A percentile compares a stretch with the other conserved stretches of the same genome.
Evolutionary conservation across 306 rosid species (phyloP).

Genomic region (Morella rubra): DNA sequence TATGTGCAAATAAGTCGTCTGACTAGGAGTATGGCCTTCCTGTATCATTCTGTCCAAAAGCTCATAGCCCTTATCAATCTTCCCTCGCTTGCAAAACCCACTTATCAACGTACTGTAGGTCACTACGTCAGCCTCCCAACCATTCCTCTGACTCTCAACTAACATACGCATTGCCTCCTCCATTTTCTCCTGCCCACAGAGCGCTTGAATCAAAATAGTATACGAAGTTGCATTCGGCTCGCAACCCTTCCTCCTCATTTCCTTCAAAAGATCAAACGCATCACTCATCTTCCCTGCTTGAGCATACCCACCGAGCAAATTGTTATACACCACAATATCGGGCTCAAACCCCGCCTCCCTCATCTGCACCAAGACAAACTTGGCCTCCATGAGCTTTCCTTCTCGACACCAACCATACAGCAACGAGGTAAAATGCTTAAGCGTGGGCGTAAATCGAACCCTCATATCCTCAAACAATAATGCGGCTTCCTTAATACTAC

Average conservation of each 20-base stretch:
- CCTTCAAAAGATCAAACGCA: slow-evolving; percentile 70
- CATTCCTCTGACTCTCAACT: slow-evolving; percentile 72
- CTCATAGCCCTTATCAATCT: slow-evolving; percentile 65
- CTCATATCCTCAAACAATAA: slow-evolving; percentile 75
- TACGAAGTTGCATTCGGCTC: slow-evolving; percentile 64
- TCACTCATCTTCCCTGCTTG: slow-evolving; percentile 72
- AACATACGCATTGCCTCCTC: slow-evolving; percentile 76
- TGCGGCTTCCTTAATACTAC: slow-evolving; percentile 74
- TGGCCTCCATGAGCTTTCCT: slow-evolving; percentile 82
- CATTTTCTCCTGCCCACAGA: slow-evolving; percentile 62
- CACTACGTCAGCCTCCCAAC: slow-evolving; percentile 63
- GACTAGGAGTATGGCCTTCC: slow-evolving; percentile 62
- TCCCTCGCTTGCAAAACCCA: slow-evolving; percentile 86
- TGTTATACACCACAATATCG: slow-evolving; percentile 75
- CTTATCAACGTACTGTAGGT: slow-evolving; percentile 72
- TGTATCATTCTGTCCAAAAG: slow-evolving; percentile 72
- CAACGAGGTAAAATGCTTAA: slow-evolving; percentile 76
- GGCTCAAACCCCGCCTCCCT: slow-evolving; percentile 67
- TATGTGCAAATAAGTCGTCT: slow-evolving; percentile 59
- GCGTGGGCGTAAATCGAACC: slow-evolving; percentile 47
- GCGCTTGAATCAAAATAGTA: slow-evolving; percentile 72
- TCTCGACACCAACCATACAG: slow-evolving; percentile 90
- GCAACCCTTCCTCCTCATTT: slow-evolving; percentile 67
- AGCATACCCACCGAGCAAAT: slow-evolving; percentile 68
- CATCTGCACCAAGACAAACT: slow-evolving; percentile 68